Conservation (phyloP, 306 rosid species). For the Glycine soja region DNA sequence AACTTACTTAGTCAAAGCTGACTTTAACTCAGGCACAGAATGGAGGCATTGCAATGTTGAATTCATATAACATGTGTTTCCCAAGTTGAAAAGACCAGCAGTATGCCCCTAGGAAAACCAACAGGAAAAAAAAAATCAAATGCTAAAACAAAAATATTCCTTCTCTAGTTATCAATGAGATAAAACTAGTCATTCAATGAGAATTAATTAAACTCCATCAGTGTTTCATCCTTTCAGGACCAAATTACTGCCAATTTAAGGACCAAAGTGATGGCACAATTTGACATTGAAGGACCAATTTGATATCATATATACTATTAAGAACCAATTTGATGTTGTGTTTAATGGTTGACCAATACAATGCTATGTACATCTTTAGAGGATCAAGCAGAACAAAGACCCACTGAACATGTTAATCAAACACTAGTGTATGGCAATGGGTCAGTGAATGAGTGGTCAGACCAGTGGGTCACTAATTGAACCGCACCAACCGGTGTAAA, state of each 20-base stretch:
- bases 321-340: background rate
- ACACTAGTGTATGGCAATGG: background rate
- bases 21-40: conserved; percentile 98
- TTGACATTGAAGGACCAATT: no score
- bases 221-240: conserved; percentile 25
- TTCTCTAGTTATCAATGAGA: background rate
- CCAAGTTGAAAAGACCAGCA: conserved; percentile 96
- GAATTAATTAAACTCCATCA: background rate
- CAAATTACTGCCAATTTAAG: background rate
- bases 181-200: conserved; percentile 35
- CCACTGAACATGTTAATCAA: conserved; percentile 20
- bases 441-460: no score
- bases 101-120: conserved; percentile 74
- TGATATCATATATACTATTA: background rate
- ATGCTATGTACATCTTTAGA: background rate
- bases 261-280: background rate
- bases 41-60: conserved; percentile 98
- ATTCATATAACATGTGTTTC: conserved; percentile 98
- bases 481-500: no score
- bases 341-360: background rate
- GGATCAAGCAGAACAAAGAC: conserved; percentile 20
- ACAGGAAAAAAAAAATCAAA: conserved; percentile 30
- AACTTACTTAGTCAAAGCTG: conserved; percentile 84
- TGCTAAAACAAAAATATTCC: background rate
- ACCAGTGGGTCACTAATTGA: no score